Evolutionary conservation across 306 rosid genomes (phyloP), one percentile per base, ranked within the genome.

Genomic region (Benincasa hispida): DNA sequence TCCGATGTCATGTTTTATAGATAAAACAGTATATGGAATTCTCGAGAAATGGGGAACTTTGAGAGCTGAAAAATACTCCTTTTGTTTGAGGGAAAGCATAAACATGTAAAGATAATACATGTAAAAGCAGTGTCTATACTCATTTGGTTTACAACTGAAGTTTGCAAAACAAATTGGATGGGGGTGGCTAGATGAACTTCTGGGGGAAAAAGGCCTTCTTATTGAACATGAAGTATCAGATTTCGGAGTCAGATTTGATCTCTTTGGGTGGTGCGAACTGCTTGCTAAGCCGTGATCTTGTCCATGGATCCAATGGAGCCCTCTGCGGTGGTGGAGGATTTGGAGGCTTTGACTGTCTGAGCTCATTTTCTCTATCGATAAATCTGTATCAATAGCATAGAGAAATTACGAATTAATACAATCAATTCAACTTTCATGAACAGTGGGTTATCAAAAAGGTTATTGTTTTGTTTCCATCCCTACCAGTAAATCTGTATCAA

Each of bases 241-340:
- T 47, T 65, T 83, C 88, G 51, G 87, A 61, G 32, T 84, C 91
- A 1, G 89, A 81, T 76, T 83, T 91, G 2, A 79, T 87, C 79
- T 84, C 96, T 82, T 90, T 91, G 0, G 90, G 98, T 42, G 96
- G 86, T 47, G 98, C 97, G 82, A 82, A 87, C 86, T 86, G 95
- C 87, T 81, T 84, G 77, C 76, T 81, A 74, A 91, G 97, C 65
- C 82, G 87, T 51, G 99, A 92, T 67, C 87, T 82, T 48, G 93
- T 77, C 97, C 97, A 94, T 27, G 99, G 99, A 83, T 91, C 97
- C 60, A 92, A 37, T 60, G 99, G 87, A 75, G 87, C 85, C 84
- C 80, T 86, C 84, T 84, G 89, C n/a, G 91, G 96, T 63, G 86
- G 88, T 79, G 87, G 97, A 69, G 99, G 90, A 72, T 87, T 79